Conservation (phyloP, 352 stramenopile species). For the Elongisporangium anandrum region DNA sequence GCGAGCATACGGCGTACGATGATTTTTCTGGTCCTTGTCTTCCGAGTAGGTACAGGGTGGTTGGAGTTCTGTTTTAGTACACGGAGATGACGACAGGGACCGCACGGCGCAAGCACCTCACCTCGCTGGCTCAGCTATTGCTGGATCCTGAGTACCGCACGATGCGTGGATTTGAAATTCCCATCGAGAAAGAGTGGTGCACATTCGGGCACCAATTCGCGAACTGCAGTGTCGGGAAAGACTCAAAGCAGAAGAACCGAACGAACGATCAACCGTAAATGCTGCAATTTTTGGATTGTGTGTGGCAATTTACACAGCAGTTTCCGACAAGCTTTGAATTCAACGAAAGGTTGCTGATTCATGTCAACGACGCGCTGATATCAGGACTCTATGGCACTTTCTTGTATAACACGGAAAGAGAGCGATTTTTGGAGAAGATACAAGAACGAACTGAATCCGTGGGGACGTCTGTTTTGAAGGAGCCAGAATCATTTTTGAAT, state of each 20-base stretch:
- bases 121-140: constrained; percentile 48
- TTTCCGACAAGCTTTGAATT: constrained; percentile 64
- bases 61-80: constrained; percentile 30
- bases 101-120: constrained; percentile 55
- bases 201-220: constrained; percentile 78
- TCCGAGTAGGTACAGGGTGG: constrained; percentile 5
- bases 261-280: constrained; percentile 62
- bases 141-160: constrained; percentile 63
- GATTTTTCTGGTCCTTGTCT: not conserved
- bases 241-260: constrained; percentile 37
- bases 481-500: constrained; percentile 32
- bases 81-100: constrained; percentile 64
- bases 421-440: constrained; percentile 44
- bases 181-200: constrained; percentile 69
- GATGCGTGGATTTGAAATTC: constrained; percentile 52
- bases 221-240: constrained; percentile 48
- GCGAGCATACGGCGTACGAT: no score
- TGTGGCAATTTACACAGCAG: constrained; percentile 61
- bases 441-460: constrained; percentile 55
- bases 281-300: constrained; percentile 58
- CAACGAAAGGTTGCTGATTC: constrained; percentile 53
- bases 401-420: constrained; percentile 52
- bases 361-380: constrained; percentile 39
- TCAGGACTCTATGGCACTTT: constrained; percentile 52
- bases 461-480: constrained; percentile 47